These are phyloP conservation scores for Taxillus chinensis DNA, from an alignment of 164 flowering plant genomes.

Conservation along the genomic window DNA sequence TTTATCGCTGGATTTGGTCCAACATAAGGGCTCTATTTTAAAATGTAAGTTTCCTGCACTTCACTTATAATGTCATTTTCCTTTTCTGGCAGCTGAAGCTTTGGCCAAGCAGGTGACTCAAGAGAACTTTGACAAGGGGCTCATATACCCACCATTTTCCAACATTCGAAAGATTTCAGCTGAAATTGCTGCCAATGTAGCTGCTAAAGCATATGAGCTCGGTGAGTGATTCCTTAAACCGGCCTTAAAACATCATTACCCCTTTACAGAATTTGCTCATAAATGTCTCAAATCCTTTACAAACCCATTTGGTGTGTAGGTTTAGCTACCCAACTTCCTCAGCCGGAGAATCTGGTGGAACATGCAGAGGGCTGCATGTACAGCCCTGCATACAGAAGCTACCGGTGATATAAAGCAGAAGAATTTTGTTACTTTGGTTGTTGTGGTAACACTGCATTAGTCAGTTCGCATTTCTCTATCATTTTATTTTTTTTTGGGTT, in stretches of 20 bases:
- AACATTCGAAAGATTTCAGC: slow-evolving; percentile 59
- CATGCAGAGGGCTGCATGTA: slow-evolving; percentile 58
- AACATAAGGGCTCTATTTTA: too few relatives aligned
- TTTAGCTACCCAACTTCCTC: slow-evolving; percentile 48
- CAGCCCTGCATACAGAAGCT: slow-evolving; percentile 40
- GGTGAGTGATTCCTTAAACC: slow-evolving; percentile 25
- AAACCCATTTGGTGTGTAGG: too few relatives aligned
- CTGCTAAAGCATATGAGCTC: slow-evolving; percentile 54
- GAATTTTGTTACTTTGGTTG: too few relatives aligned
- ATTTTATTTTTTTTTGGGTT: too few relatives aligned
- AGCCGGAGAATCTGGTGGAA: slow-evolving; percentile 38
- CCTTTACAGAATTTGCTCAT: too few relatives aligned
- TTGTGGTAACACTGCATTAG: too few relatives aligned
- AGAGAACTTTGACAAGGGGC: slow-evolving; percentile 44
- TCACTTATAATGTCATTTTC: too few relatives aligned
- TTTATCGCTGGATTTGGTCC: too few relatives aligned
- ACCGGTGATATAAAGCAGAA: slow-evolving; percentile 22
- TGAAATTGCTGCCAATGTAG: slow-evolving; percentile 48
- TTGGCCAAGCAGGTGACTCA: slow-evolving; percentile 37
- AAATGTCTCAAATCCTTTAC: too few relatives aligned
- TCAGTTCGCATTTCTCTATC: too few relatives aligned
- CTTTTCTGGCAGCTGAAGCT: slow-evolving; percentile 42
- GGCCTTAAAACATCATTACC: neutral
- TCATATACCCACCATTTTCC: slow-evolving; percentile 49
- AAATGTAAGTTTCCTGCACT: too few relatives aligned